These are phyloP conservation scores for Suhomyces terraborum DNA, from an alignment of 1,139 yeast genomes.

Conservation along the genomic window DNA sequence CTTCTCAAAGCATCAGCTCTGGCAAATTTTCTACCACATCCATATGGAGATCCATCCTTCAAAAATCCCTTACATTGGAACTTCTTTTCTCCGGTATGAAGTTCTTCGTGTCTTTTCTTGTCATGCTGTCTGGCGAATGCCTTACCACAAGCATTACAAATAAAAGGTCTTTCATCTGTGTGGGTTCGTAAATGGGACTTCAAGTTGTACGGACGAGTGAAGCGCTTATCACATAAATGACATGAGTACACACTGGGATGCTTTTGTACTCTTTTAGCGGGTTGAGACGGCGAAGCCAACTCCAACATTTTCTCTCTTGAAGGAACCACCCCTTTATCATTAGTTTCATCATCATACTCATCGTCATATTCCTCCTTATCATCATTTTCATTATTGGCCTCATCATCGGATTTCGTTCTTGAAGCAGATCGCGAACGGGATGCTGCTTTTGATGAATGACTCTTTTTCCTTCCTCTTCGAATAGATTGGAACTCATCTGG, in stretches of 20 bases:
- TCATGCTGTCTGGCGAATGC: slow-evolving; percentile 97
- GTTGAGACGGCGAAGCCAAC: slow-evolving; percentile 55
- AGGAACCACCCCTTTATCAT: slow-evolving; percentile 20
- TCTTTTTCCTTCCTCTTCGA: slow-evolving; percentile 36
- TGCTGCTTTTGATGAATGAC: slow-evolving; percentile 26
- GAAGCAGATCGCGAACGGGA: slow-evolving; percentile 22
- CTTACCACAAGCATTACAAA: slow-evolving; percentile 84
- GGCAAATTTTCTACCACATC: slow-evolving; percentile 92
- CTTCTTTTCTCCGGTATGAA: slow-evolving; percentile 88
- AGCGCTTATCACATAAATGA: slow-evolving; percentile 78
- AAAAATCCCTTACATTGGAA: slow-evolving; percentile 79
- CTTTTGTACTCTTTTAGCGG: slow-evolving; percentile 62
- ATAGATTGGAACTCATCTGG: slow-evolving; percentile 40
- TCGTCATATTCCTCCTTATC: slow-evolving; percentile 18
- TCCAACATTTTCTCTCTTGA: slow-evolving; percentile 63
- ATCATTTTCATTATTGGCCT: slow-evolving; percentile 19
- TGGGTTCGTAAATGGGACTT: slow-evolving; percentile 92
- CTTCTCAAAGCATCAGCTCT: slow-evolving; percentile 93
- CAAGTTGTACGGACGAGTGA: slow-evolving; percentile 89
- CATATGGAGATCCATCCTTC: slow-evolving; percentile 71
- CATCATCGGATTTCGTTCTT: slow-evolving; percentile 14
- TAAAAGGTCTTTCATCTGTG: slow-evolving; percentile 90
- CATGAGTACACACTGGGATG: slow-evolving; percentile 84
- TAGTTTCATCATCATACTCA: slow-evolving; percentile 16
- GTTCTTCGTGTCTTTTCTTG: slow-evolving; percentile 87